Conservation (phyloP, 2,329 filamentous ascomycete genomes). For the Aspergillus neotritici region DNA sequence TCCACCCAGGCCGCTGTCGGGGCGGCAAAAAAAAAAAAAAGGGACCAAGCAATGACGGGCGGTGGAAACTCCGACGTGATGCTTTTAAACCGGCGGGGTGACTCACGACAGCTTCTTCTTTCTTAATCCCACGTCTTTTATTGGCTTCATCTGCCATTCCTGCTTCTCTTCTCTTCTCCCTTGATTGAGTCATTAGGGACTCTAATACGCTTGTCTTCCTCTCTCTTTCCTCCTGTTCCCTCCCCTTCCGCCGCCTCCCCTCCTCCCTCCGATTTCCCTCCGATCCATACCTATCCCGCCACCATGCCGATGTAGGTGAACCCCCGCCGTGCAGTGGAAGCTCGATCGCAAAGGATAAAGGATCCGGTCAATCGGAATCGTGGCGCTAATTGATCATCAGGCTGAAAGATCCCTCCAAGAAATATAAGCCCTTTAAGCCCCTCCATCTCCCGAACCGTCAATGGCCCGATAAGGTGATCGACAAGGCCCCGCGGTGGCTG, state of each 20-base stretch:
- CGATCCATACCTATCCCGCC: conserved; percentile 9
- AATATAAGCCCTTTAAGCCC: conserved; percentile 45
- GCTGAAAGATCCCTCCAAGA: conserved; percentile 47
- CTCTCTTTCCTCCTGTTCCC: conserved; percentile 4
- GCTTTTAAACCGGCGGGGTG: too few species aligned
- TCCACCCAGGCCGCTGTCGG: too few species aligned
- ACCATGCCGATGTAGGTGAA: conserved; percentile 36
- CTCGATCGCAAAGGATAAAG: neutral
- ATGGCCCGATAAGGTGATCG: conserved; percentile 79
- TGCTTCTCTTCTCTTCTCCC: neutral
- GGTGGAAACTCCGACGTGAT: too few species aligned
- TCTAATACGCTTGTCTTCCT: neutral
- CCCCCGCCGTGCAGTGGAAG: conserved; percentile 1
- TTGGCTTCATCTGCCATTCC: neutral
- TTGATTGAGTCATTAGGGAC: neutral
- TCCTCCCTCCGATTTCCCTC: conserved; percentile 5
- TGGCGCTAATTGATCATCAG: conserved; percentile 21
- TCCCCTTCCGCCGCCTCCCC: conserved; percentile 9
- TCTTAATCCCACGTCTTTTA: too few species aligned
- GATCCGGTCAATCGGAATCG: neutral
- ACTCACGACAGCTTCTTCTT: too few species aligned
- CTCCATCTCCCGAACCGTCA: conserved; percentile 47
- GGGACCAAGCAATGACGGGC: too few species aligned
- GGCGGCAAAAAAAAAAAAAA: too few species aligned
- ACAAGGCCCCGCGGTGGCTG: conserved; percentile 85